Base-by-base conservation (phyloP, 257 asterid species). In the Ocimum tenuiflorum region DNA sequence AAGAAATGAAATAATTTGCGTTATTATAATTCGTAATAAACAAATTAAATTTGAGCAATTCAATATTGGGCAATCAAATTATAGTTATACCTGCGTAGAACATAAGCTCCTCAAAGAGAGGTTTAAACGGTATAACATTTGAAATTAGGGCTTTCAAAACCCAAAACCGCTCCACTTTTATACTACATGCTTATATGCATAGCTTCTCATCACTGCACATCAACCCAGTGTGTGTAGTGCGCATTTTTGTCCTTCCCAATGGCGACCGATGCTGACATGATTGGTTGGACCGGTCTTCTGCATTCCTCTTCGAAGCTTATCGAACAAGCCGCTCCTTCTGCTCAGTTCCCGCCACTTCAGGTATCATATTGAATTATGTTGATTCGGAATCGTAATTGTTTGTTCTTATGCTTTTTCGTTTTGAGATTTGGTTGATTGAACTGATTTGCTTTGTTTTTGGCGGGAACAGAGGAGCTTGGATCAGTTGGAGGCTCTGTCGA, bases 331-430 rank as follows among this genome's bases (percentile, higher is more conserved):
- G 95, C 97, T 64, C 99, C 99, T 48, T 92, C 99, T 3, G 84
- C 95, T 63, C 99, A 89, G 79, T 90, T 92, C 72, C 97, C 99
- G 68, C 95, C 99, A 45, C 94, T 92, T 67, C 99, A 89, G 99
- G 97, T 92, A 33, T 57, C 48, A 23, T 15, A 35, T 45, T 59
- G n/a, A n/a, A n/a, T 24, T 17, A 6, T 9, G 58, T 43, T 9
- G 63, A 49, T 39, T 29, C 48, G 7, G 19, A 8, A 2, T 7
- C 41, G 29, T 31, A 62, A 20, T 47, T 38, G 63, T 50, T 18
- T 31, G 9, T 1, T 19, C 17, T 1, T 24, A 4, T 31, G 46
- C 36, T 17, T 27, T 35, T 65, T 20, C 18, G 20, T 47, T 47
- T 29, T 19, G 9, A n/a, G 36, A 33, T 45, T 75, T 36, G 27